Base-by-base conservation (phyloP, 1,284 basidiomycete species). In the Cutaneotrichosporon mucoides region DNA sequence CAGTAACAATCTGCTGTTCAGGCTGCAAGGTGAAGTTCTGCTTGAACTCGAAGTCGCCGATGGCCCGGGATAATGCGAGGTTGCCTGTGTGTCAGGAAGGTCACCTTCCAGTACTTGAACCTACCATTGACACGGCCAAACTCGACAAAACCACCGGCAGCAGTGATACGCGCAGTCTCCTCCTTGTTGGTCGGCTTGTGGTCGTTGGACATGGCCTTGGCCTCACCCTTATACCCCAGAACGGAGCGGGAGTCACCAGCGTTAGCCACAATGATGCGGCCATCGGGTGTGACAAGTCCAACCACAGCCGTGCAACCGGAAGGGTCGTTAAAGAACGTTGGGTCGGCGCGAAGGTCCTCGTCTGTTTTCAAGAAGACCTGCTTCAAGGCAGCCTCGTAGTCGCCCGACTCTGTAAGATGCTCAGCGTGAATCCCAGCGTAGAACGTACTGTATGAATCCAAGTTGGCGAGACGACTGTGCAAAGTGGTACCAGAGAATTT, bases 41-140 rank as follows among this genome's bases (percentile, higher is more conserved):
- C 84, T 99, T 99, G 83, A 97, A 99, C 71, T 97, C 93, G 73
- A 99, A 99, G 76, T 99, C 96, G 57, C 96, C 96, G 35, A 99
- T 83, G 1, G 96, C 96, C 68, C 96, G 84, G 16, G 94, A 96
- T 45, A 99, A 81, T 0, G 96, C 95, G 58, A 99, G 85, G 75
- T 99, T 99, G 64, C 96, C 92, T 95, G 71, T 12, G 16, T 13
- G 62, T 61, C 10, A 60, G 51, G 12, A 45, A 7, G 8, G 43
- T 16, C 16, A 24, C 10, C 10, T 4, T 12, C 10, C 13, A 43
- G 24, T n/a, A 13, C 48, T 38, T 42, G 49, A 5, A 77, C 85
- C 56, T 55, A 92, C 92, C 96, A 75, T 99, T 99, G 43, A 99
- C 96, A 59, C 96, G 89, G 46, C 93, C 94, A 76, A 88, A 97